Conservation (phyloP, 768 basidiomycete species). For the Psilocybe subaeruginosa region DNA sequence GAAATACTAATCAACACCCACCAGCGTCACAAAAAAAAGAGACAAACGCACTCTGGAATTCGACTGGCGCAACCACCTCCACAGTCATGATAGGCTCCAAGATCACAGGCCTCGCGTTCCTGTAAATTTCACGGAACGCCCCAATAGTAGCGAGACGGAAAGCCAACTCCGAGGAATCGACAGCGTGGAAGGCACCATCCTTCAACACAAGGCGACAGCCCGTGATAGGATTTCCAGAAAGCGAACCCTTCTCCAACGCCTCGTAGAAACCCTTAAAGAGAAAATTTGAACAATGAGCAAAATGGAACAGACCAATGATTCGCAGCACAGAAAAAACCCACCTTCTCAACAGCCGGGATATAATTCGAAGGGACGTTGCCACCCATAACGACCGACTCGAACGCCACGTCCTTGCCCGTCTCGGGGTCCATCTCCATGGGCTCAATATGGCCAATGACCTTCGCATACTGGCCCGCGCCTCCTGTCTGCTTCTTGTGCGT, state of each 20-base stretch:
- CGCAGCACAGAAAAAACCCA: conserved; percentile 28
- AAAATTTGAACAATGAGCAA: neutral
- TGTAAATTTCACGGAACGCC: conserved; percentile 91
- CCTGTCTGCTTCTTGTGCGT: conserved; percentile 99
- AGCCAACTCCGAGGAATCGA: conserved; percentile 96
- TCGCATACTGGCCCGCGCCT: conserved; percentile 95
- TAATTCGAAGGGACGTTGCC: conserved; percentile 90
- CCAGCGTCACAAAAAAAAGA: neutral
- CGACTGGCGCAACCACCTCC: conserved; percentile 92
- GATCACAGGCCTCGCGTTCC: conserved; percentile 75
- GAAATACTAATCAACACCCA: conserved; percentile 6
- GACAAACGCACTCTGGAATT: conserved; percentile 80
- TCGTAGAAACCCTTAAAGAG: conserved; percentile 84
- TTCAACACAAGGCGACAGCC: conserved; percentile 87
- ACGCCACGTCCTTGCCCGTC: conserved; percentile 81
- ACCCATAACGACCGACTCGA: conserved; percentile 89
- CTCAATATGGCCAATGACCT: conserved; percentile 89
- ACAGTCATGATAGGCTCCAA: conserved; percentile 99
- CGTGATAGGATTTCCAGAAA: conserved; percentile 86
- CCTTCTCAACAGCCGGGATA: conserved; percentile 96
- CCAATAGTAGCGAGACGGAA: conserved; percentile 91
- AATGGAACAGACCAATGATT: neutral
- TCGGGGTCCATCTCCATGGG: conserved; percentile 78
- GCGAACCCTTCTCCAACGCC: conserved; percentile 86
- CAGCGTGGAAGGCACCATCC: conserved; percentile 91